phyloP scores from a whole-genome alignment of 192 early-diverging fungal genomes.

The Entomortierella chlamydospora region DNA sequence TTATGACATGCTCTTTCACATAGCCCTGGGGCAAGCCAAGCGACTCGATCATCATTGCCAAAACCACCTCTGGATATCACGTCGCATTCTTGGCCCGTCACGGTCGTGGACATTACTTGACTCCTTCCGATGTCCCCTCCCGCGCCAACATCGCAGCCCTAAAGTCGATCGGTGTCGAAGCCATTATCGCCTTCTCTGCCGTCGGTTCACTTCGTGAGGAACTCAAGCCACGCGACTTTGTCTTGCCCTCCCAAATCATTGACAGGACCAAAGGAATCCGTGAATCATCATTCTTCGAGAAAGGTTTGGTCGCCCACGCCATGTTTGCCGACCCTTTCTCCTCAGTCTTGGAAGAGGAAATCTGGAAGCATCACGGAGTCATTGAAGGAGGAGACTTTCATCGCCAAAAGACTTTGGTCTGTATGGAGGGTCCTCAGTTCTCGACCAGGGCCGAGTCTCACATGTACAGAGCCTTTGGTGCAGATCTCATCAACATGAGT shows the following conservation, averaged over 20 bases:
- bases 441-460: slow-evolving; percentile 97
- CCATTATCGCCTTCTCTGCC: slow-evolving; percentile 95
- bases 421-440: slow-evolving; percentile 99
- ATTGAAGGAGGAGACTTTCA: slow-evolving; percentile 76
- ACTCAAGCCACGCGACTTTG: slow-evolving; percentile 94
- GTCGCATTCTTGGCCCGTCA: slow-evolving; percentile 98
- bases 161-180: slow-evolving; percentile 92
- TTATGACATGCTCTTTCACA: no score
- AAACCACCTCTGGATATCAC: slow-evolving; percentile 76
- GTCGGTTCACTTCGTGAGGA: slow-evolving; percentile 96
- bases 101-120: slow-evolving; percentile 88
- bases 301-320: slow-evolving; percentile 91
- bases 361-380: slow-evolving; percentile 64
- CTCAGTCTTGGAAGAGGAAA: slow-evolving; percentile 74
- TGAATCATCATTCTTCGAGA: slow-evolving; percentile 93
- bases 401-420: slow-evolving; percentile 86
- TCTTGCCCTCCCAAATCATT: slow-evolving; percentile 93
- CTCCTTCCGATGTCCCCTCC: slow-evolving; percentile 90
- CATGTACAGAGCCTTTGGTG: slow-evolving; percentile 95
- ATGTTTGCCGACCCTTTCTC: slow-evolving; percentile 97
- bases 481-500: slow-evolving; percentile 98
- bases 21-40: slow-evolving; percentile 92
- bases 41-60: slow-evolving; percentile 85
- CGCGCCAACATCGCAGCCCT: slow-evolving; percentile 98
- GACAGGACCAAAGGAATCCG: slow-evolving; percentile 98